Evolutionary conservation across 2,329 filamentous ascomycete species (phyloP), one percentile per base, ranked within the genome.

Genomic region (Cladosporium sp.): DNA sequence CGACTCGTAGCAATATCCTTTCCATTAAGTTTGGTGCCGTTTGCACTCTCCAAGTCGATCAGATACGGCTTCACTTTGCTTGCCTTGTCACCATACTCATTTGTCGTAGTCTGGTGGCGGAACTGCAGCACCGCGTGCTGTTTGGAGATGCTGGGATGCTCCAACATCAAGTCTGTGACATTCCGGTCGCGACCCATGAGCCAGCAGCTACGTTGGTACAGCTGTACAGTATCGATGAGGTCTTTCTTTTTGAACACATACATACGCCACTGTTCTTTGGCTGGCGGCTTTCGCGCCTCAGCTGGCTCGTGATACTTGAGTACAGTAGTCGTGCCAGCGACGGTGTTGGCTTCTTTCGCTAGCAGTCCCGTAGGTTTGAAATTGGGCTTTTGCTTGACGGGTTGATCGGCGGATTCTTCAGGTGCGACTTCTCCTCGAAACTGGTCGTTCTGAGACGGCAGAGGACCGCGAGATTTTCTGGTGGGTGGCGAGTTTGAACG

Each of bases 91-190:
- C 90, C 91, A 65, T 80, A 94, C 69, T 96, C 89, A 59, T 94
- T 89, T 54, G 81, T 81, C 69, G 85, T 90, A 62, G 89, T 86
- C 16, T 86, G 81, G 64, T 89, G 84, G 32, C 93, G 83, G 63
- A 98, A 98, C 66, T 98, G 93, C 38, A 98, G 79, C 7, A 91
- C 93, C 1, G 92, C 92, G 67, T 98, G 93, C 70, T 98, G 93
- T 69, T 94, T 94, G 67, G 89, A 95, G 62, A 90, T 83, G 68
- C 89, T 96, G 1, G 91, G 90, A 65, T 98, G 92, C 63, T 95
- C 89, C 7, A 94, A 80, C 2, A 82, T 74, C 51, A 95, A 75
- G 65, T 98, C 93, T 2, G 88, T 89, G 3, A 98, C 85, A 4
- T 84, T 73, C 47, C 78, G 68, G 60, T 96, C 91, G 40, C 91